phyloP scores from a whole-genome alignment of 225 moss, liverwort and hornwort species.

The Polytrichum commune region DNA sequence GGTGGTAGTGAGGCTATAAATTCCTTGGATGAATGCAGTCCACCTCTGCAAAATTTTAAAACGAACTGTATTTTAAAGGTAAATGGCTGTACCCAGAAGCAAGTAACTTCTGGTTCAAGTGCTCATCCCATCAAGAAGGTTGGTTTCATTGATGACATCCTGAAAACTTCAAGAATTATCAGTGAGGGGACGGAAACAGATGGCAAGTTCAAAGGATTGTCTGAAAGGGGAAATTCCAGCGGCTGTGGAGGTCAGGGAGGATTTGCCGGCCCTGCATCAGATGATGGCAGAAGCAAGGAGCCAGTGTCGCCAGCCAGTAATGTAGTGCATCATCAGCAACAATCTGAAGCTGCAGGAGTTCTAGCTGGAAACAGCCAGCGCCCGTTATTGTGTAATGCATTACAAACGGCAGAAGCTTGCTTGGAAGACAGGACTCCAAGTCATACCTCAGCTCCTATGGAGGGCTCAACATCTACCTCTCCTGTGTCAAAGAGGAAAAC shows the following conservation, averaged over 20 bases:
- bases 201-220: slow-evolving; percentile 13
- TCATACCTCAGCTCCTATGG: slow-evolving; percentile 5
- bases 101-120: slow-evolving; percentile 17
- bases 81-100: slow-evolving; percentile 11
- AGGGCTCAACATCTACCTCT: slow-evolving; percentile 13
- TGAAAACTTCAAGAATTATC: slow-evolving; percentile 19
- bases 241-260: slow-evolving; percentile 2
- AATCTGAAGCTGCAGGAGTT: slow-evolving; percentile 10
- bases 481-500: slow-evolving; percentile 23
- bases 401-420: slow-evolving; percentile 23
- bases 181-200: background rate
- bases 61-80: slow-evolving; percentile 14
- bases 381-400: slow-evolving; percentile 20
- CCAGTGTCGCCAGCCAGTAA: slow-evolving; percentile 23
- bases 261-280: slow-evolving; percentile 9
- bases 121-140: slow-evolving; percentile 11
- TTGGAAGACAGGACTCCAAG: slow-evolving; percentile 20
- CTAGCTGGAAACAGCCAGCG: slow-evolving; percentile 20
- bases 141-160: slow-evolving; percentile 17
- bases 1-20: slow-evolving; percentile 24
- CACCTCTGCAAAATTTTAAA: slow-evolving; percentile 23
- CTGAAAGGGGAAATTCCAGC: slow-evolving; percentile 8
- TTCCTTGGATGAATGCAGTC: slow-evolving; percentile 15
- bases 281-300: slow-evolving; percentile 17
- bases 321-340: slow-evolving; percentile 15